Percentiles rank a stretch among this genome's conserved stretches.
Evolutionary conservation across 176 grass and related monocot genomes (phyloP).

Genomic region (Triticum aestivum): DNA sequence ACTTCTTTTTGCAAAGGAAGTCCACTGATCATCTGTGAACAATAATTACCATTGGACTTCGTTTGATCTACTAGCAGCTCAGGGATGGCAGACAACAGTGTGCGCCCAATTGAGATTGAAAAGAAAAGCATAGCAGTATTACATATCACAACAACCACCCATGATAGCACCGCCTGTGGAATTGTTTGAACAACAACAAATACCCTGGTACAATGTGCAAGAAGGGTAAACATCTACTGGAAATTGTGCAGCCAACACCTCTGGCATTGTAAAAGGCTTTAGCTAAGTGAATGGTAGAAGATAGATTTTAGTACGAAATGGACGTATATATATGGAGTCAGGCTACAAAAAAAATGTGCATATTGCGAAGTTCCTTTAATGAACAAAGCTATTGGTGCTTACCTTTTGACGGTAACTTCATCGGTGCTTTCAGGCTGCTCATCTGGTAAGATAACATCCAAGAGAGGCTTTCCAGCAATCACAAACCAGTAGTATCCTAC

Average conservation of each 20-base stretch:
- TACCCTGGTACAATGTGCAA: slow-evolving; percentile 27
- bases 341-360: neutral
- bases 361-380: neutral
- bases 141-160: slow-evolving; percentile 38
- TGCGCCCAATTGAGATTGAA: slow-evolving; percentile 46
- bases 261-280: neutral
- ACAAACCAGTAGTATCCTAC: neutral
- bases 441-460: neutral
- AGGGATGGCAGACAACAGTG: slow-evolving; percentile 44
- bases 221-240: neutral
- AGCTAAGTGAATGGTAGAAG: neutral
- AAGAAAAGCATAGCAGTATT: slow-evolving; percentile 35
- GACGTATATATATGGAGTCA: neutral
- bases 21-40: slow-evolving; percentile 5
- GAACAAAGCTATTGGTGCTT: neutral
- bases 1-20: neutral
- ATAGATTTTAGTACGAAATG: neutral
- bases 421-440: neutral
- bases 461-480: neutral
- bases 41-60: slow-evolving; percentile 54
- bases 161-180: slow-evolving; percentile 30
- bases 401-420: slow-evolving; percentile 32
- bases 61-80: slow-evolving; percentile 26
- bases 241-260: neutral
- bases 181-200: slow-evolving; percentile 29